phyloP scores from a whole-genome alignment of 257 asterid genomes.

The Solanum lignicaule region DNA sequence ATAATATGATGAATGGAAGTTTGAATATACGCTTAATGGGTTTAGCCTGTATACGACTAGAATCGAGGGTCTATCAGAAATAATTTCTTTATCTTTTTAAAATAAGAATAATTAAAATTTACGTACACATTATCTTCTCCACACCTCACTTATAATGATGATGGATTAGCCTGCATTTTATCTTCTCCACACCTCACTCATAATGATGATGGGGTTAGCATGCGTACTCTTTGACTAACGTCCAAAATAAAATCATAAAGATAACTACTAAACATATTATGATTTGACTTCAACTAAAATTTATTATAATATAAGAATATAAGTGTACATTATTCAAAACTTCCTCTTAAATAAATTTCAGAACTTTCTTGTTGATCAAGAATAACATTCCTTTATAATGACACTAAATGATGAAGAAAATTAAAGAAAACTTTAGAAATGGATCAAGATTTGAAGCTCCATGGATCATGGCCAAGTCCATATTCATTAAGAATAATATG shows the following conservation, averaged over 20 bases:
- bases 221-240: background rate
- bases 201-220: background rate
- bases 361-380: background rate
- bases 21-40: background rate
- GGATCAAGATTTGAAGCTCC: conserved; percentile 1
- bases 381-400: background rate
- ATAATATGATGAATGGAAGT: background rate
- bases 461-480: conserved; percentile 8
- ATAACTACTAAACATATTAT: background rate
- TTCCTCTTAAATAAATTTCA: background rate
- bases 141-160: too few species aligned
- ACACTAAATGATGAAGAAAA: background rate
- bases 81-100: fast-evolving
- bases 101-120: background rate
- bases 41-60: background rate
- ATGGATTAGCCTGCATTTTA: too few species aligned
- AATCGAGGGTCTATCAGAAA: background rate
- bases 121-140: too few species aligned
- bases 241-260: background rate
- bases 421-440: background rate
- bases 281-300: background rate
- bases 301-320: background rate
- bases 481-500: background rate
- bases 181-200: background rate
- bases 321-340: background rate